Conservation (phyloP, 169 alveolate genomes). For the Eimeria maxima region DNA sequence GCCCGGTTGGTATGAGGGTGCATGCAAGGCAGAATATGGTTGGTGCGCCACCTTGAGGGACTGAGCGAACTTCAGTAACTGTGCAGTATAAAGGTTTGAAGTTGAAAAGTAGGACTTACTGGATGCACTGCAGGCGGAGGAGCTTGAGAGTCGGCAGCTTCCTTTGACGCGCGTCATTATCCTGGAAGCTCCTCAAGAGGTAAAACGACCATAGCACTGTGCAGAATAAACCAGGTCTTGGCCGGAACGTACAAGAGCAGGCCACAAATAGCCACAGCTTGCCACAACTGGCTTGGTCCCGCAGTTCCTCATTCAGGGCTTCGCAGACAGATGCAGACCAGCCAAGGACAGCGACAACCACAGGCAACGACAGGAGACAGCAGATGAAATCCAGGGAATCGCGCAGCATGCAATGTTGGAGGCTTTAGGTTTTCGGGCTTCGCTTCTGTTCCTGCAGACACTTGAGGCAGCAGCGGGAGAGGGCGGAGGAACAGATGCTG, state of each 20-base stretch:
- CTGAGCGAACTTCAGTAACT: not conserved
- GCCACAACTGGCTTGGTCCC: not conserved
- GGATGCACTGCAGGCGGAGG: slow-evolving; percentile 11
- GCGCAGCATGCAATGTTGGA: not conserved
- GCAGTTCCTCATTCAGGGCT: not conserved
- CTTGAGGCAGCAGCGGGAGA: slow-evolving; percentile 45
- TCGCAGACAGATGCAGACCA: not conserved
- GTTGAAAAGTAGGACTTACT: not conserved
- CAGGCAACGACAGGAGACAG: not conserved
- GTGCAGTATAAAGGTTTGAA: not conserved
- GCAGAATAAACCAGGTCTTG: no score
- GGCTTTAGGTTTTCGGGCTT: not conserved
- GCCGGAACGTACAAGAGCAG: not conserved
- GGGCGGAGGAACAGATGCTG: not conserved
- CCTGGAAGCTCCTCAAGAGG: slow-evolving; percentile 62
- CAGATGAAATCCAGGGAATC: not conserved
- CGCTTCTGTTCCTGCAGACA: not conserved
- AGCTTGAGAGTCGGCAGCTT: slow-evolving; percentile 61
- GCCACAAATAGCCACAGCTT: not conserved
- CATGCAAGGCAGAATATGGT: not conserved
- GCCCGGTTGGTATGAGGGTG: not conserved
- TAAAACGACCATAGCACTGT: not conserved
- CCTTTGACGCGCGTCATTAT: slow-evolving; percentile 68
- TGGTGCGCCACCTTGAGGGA: not conserved
- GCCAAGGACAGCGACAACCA: not conserved